phyloP scores from a whole-genome alignment of 495 filamentous ascomycete species.

The Pyrenula massariospora region DNA sequence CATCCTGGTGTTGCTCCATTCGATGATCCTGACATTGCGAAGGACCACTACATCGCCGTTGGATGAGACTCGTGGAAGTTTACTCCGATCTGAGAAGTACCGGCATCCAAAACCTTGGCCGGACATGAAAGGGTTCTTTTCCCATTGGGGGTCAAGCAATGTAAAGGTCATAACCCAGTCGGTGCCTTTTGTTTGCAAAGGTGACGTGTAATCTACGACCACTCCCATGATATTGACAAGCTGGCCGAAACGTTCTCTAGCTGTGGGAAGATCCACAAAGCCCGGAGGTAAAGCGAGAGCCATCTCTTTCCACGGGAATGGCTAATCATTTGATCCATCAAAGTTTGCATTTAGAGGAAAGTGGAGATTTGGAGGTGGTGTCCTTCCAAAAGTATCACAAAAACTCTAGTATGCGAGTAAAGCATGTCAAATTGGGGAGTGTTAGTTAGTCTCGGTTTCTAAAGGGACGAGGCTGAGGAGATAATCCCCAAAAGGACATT shows the following conservation, averaged over 20 bases:
- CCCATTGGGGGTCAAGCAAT: slow-evolving; percentile 28
- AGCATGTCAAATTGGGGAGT: no score
- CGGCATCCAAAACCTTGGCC: slow-evolving; percentile 36
- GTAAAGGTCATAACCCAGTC: slow-evolving; percentile 34
- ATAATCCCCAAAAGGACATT: no score
- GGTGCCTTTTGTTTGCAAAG: slow-evolving; percentile 17
- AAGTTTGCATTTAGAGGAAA: no score
- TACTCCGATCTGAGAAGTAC: slow-evolving; percentile 29
- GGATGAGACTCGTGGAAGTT: slow-evolving; percentile 25
- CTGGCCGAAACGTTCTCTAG: slow-evolving; percentile 10
- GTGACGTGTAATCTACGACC: slow-evolving; percentile 29
- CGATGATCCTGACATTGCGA: slow-evolving; percentile 25
- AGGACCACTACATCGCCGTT: slow-evolving; percentile 37
- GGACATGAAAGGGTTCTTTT: slow-evolving; percentile 11
- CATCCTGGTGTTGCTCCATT: slow-evolving; percentile 12
- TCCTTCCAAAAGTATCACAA: no score
- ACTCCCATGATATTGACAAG: slow-evolving; percentile 34
- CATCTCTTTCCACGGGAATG: no score
- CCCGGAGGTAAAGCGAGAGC: slow-evolving; percentile 8
- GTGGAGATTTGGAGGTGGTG: no score
- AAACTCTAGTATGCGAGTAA: no score
- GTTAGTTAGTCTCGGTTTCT: no score
- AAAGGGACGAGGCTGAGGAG: no score
- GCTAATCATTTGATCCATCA: no score
- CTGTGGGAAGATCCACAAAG: slow-evolving; percentile 25